Conservation (phyloP, 257 asterid genomes). For the Nicotiana tomentosiformis region DNA sequence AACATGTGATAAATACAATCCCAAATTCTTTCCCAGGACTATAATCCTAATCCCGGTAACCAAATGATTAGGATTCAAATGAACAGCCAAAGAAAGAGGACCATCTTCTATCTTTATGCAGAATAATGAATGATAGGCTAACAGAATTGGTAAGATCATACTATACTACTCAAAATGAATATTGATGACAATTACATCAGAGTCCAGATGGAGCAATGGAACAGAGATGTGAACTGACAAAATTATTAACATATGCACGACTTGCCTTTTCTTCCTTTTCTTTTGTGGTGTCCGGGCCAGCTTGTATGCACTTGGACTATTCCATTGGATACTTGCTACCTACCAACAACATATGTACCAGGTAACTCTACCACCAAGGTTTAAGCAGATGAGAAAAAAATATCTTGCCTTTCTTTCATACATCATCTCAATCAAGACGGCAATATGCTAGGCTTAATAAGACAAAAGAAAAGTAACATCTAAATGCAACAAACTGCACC, state of each 20-base stretch:
- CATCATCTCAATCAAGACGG: not conserved
- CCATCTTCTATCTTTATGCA: not conserved
- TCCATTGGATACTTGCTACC: too few relatives aligned
- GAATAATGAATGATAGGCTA: not conserved
- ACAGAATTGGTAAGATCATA: not conserved
- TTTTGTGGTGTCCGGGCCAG: too few relatives aligned
- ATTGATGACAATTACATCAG: not conserved
- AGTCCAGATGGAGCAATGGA: not conserved
- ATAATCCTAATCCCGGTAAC: too few relatives aligned
- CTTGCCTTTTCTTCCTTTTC: not conserved
- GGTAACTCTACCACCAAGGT: too few relatives aligned
- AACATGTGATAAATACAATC: too few relatives aligned
- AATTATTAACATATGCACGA: not conserved
- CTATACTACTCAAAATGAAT: not conserved
- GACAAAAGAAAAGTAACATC: not conserved
- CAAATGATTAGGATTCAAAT: not conserved
- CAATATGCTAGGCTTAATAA: not conserved
- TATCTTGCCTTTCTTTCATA: not conserved
- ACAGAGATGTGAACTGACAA: not conserved
- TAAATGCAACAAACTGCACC: not conserved
- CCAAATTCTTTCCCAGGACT: too few relatives aligned
- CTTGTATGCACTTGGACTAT: too few relatives aligned
- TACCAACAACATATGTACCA: too few relatives aligned
- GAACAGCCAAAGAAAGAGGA: not conserved
- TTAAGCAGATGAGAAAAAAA: too few relatives aligned